Evolutionary conservation across 2,329 filamentous ascomycete species (phyloP).

Genomic region (Macrophomina tecta): DNA sequence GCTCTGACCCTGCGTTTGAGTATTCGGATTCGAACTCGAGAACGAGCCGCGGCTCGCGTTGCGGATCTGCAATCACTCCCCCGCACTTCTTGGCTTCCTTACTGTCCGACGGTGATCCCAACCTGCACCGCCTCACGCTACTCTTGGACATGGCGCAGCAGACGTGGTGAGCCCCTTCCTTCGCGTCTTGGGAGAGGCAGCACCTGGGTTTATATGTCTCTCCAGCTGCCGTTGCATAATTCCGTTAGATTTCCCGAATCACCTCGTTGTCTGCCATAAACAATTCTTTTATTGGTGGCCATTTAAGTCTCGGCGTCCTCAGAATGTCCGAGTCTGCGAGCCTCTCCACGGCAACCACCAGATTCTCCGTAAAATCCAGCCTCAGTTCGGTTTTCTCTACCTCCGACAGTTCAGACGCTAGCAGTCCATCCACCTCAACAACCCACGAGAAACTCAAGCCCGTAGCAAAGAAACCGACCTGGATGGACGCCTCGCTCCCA

Average conservation of each 20-base stretch:
- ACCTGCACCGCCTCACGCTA: not conserved
- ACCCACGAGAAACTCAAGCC: not conserved
- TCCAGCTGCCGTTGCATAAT: no score
- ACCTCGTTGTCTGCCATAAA: no score
- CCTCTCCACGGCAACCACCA: not conserved
- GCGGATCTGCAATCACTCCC: not conserved
- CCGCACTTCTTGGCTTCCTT: not conserved
- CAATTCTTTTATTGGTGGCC: no score
- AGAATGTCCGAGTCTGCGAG: not conserved
- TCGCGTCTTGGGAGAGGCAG: not conserved
- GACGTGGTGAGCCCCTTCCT: not conserved
- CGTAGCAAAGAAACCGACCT: not conserved
- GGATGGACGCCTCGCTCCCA: constrained; percentile 12
- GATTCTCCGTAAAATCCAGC: not conserved
- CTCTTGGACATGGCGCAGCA: constrained; percentile 9
- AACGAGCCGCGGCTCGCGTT: no score
- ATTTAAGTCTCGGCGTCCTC: not conserved
- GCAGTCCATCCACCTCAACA: not conserved
- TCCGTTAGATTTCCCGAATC: no score
- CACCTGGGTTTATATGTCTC: not conserved
- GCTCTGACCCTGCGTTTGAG: not conserved
- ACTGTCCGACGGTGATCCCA: not conserved
- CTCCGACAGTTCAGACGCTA: not conserved
- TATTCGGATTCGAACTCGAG: no score
- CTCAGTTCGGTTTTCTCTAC: not conserved